Evolutionary conservation across 2,329 filamentous ascomycete species (phyloP), one percentile per base, ranked within the genome.

Genomic region (Myriosclerotinia scirpicola): DNA sequence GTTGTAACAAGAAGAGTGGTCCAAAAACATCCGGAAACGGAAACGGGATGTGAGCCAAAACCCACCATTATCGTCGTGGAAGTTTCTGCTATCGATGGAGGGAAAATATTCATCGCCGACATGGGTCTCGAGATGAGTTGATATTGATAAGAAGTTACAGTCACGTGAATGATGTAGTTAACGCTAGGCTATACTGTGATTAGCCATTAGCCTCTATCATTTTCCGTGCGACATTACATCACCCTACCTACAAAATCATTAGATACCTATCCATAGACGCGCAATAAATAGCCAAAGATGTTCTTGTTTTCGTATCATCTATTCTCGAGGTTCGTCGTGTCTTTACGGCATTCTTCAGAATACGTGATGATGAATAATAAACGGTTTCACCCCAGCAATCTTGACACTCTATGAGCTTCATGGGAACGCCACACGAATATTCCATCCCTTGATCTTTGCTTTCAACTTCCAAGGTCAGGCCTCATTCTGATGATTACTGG

Each of bases 371-470:
- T 56, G 11, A 40, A 59, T 50, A 65, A 36, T 22, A 54, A 12
- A 30, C 40, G 53, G 63, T 65, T 65, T 65, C 63, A 60, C 38
- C 63, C 22, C 22, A 17, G 40, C 6, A 22, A 66, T 62, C 46
- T 66, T 66, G 56, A 66, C n/a, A 66, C 64, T 36, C 20, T 46
- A 17, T 26, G 14, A 62, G 64, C 64, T 66, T 66, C 64, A 66
- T 54, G 5, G 40, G 36, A 22, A 22, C 56, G 46, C 56, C 26
- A 44, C 64, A 62, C 14, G 9, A 40, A 59, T 38, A 30, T 36
- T 22, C 26, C 50, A n/a, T 34, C 34, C 30, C 54, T 20, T 59
- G 53, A 26, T 52, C 5, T 50, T 38, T 50, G 30, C 58, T 40
- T 40, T n/a, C 34, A 40, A 26, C 34, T 65, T 46, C 34, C 22